A percentile compares a stretch with the other conserved stretches of the same genome.
Conservation (phyloP, 331 rosid genomes). For the Pyrus hybrid region DNA sequence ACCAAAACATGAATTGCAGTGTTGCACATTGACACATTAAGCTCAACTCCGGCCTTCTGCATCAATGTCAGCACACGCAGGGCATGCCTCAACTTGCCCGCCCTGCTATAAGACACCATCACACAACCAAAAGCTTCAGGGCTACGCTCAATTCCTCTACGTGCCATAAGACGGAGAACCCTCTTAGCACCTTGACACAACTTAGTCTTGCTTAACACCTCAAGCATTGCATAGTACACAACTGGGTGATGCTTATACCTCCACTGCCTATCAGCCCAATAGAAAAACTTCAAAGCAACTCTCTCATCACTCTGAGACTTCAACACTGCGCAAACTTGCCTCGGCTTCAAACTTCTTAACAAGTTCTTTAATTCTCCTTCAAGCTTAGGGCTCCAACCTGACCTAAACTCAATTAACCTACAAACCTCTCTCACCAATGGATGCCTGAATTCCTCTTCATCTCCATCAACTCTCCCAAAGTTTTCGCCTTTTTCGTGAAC, state of each 20-base stretch:
- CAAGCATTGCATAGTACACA: slow-evolving; percentile 63
- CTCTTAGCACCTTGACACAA: slow-evolving; percentile 81
- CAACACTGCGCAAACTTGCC: slow-evolving; percentile 75
- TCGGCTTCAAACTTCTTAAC: slow-evolving; percentile 68
- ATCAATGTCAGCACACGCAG: slow-evolving; percentile 68
- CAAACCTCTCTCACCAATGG: slow-evolving; percentile 67
- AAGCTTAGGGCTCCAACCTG: slow-evolving; percentile 63
- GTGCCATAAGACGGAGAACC: slow-evolving; percentile 66
- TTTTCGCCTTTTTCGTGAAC: slow-evolving; percentile 10
- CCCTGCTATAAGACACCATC: slow-evolving; percentile 78
- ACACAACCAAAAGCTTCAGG: slow-evolving; percentile 72
- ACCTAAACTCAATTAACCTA: slow-evolving; percentile 52
- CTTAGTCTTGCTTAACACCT: slow-evolving; percentile 77
- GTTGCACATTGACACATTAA: slow-evolving; percentile 61
- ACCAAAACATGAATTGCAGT: slow-evolving; percentile 71
- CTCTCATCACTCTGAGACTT: slow-evolving; percentile 66
- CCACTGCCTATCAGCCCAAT: slow-evolving; percentile 93
- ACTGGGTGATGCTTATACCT: slow-evolving; percentile 48
- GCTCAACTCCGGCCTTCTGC: slow-evolving; percentile 85
- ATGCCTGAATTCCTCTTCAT: slow-evolving; percentile 54
- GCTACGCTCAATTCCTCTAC: slow-evolving; percentile 39
- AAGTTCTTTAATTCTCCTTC: slow-evolving; percentile 64
- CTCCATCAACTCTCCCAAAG: slow-evolving; percentile 39
- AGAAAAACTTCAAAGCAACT: slow-evolving; percentile 65
- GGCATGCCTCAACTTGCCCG: slow-evolving; percentile 59